These are phyloP conservation scores for Wickerhamomyces alni DNA, from an alignment of 805 yeast genomes.

Conservation along the genomic window DNA sequence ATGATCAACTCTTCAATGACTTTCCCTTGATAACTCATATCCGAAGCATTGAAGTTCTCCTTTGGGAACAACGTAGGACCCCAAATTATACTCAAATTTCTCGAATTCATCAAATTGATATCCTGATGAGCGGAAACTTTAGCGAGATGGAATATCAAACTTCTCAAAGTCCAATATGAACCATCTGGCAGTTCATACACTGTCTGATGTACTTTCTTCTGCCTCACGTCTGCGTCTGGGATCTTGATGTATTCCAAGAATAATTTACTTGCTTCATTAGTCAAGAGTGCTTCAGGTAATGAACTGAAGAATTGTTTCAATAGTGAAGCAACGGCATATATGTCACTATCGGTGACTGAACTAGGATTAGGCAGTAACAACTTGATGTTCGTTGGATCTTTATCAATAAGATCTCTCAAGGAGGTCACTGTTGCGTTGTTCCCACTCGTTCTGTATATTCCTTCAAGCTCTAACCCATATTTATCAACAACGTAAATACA, in stretches of 20 bases:
- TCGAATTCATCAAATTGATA: constrained; percentile 73
- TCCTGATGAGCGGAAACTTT: constrained; percentile 59
- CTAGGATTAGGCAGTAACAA: constrained; percentile 49
- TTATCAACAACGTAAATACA: constrained; percentile 84
- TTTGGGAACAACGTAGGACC: constrained; percentile 80
- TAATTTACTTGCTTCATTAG: constrained; percentile 51
- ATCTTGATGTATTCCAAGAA: constrained; percentile 71
- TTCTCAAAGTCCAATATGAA: constrained; percentile 85
- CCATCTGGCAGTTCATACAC: constrained; percentile 92
- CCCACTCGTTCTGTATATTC: constrained; percentile 84
- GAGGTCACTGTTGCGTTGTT: constrained; percentile 69
- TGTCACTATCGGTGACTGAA: constrained; percentile 67
- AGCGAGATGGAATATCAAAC: constrained; percentile 78
- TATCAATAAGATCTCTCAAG: constrained; percentile 63
- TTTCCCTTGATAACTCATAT: constrained; percentile 66
- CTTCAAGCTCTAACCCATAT: constrained; percentile 81
- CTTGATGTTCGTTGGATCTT: constrained; percentile 62
- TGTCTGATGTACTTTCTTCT: constrained; percentile 76
- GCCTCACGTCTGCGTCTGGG: constrained; percentile 51
- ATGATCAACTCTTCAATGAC: constrained; percentile 80
- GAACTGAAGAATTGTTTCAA: constrained; percentile 78
- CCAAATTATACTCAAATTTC: constrained; percentile 87
- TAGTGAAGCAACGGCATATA: constrained; percentile 82
- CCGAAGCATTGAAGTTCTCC: constrained; percentile 63
- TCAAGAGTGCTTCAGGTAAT: constrained; percentile 82